Percentiles rank a stretch among this genome's conserved stretches.
These are phyloP conservation scores for Solanum bulbocastanum DNA, from an alignment of 257 asterid species.

Conservation along the genomic window DNA sequence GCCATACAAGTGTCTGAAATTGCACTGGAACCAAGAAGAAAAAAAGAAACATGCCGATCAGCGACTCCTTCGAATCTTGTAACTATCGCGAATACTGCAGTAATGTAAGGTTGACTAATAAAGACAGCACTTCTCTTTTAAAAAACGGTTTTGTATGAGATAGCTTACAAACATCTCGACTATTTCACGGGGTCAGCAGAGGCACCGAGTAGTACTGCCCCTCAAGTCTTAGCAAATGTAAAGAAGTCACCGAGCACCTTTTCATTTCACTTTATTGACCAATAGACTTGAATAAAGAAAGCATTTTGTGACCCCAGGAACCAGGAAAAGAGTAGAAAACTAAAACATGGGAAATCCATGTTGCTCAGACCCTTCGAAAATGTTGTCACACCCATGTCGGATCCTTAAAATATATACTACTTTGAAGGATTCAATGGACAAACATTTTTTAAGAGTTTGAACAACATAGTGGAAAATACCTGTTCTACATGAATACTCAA, in stretches of 20 bases:
- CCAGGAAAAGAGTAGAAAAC: background rate
- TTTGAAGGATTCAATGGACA: background rate
- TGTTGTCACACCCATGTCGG: background rate
- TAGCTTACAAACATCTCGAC: background rate
- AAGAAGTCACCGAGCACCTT: background rate
- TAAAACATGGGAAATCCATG: background rate
- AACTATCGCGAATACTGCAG: background rate
- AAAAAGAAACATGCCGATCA: background rate
- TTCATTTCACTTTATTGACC: background rate
- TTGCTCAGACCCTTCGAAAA: background rate
- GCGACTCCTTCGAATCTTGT: background rate
- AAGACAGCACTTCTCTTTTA: background rate
- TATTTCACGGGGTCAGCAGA: background rate
- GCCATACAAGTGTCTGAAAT: constrained; percentile 85
- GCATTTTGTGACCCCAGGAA: background rate
- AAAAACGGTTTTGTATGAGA: too few relatives aligned
- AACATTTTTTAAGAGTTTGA: background rate
- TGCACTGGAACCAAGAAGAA: constrained; percentile 33
- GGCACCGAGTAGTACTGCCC: background rate
- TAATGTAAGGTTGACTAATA: background rate
- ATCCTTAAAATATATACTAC: background rate
- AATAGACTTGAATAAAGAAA: background rate
- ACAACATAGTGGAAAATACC: background rate
- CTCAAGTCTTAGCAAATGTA: background rate
- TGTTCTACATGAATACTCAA: background rate